Evolutionary conservation across 768 basidiomycete species (phyloP).

Genomic region (Lentinula detonsa): DNA sequence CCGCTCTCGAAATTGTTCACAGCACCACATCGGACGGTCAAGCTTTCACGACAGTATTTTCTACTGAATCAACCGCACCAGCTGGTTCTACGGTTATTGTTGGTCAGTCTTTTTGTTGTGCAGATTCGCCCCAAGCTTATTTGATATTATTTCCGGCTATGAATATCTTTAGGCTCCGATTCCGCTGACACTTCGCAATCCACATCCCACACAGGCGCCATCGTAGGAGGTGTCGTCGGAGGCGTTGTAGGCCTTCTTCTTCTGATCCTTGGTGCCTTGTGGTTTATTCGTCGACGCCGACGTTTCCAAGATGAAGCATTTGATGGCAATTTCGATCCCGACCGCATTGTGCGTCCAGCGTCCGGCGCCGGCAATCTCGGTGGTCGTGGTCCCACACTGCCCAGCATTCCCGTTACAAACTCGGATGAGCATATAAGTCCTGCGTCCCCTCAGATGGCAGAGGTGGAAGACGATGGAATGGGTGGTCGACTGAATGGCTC

Average conservation of each 20-base stretch:
- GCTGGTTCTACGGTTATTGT: not conserved
- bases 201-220: not conserved
- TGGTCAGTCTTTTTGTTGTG: not conserved
- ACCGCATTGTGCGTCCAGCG: not conserved
- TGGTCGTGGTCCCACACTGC: not conserved
- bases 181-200: not conserved
- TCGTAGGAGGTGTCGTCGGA: conserved; percentile 5
- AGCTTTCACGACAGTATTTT: not conserved
- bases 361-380: not conserved
- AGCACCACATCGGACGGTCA: not conserved
- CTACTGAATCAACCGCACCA: not conserved
- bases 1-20: not conserved
- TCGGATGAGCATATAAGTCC: not conserved
- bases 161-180: not conserved
- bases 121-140: not conserved
- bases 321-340: conserved; percentile 6
- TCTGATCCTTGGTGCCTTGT: not conserved
- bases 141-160: not conserved
- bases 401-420: not conserved
- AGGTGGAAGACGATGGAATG: conserved; percentile 5
- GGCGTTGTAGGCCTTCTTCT: not conserved
- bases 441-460: not conserved
- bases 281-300: not conserved
- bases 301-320: not conserved
- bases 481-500: conserved; percentile 1